Percentiles rank a stretch among this genome's conserved stretches.
Conservation (phyloP, 371 early-diverging fungal genomes). For the Saksenaea oblongispora region DNA sequence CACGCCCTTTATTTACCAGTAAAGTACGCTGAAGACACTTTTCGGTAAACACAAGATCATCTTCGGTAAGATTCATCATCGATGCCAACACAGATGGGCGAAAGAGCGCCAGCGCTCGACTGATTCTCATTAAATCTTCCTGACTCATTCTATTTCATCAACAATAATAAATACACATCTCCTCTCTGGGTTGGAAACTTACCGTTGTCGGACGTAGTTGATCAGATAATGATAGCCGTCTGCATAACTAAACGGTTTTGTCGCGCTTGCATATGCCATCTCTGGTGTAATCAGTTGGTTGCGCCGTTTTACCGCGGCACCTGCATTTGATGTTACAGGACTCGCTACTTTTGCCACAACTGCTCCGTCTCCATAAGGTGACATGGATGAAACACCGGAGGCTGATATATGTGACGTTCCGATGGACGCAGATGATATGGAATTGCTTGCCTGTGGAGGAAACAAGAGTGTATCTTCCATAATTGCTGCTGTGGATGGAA, state of each 20-base stretch:
- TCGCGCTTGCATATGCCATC: conserved; percentile 54
- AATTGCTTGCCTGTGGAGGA: conserved; percentile 9
- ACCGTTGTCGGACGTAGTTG: conserved; percentile 73
- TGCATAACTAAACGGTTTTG: conserved; percentile 79
- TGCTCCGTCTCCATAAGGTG: conserved; percentile 45
- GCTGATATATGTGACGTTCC: conserved; percentile 33
- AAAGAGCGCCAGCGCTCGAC: conserved; percentile 86
- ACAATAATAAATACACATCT: background rate
- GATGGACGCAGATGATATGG: conserved; percentile 33
- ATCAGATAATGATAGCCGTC: conserved; percentile 87
- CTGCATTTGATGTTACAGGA: conserved; percentile 26
- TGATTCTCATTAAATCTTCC: conserved; percentile 85
- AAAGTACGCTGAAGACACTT: conserved; percentile 89
- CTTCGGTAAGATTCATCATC: conserved; percentile 88
- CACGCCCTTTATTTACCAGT: conserved; percentile 42
- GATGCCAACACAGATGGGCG: conserved; percentile 90
- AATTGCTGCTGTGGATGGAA: background rate
- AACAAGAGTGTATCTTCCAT: conserved; percentile 1
- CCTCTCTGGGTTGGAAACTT: conserved; percentile 8
- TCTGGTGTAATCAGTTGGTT: conserved; percentile 45
- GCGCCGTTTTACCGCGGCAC: conserved; percentile 26
- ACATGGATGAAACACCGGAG: conserved; percentile 39
- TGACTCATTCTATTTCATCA: conserved; percentile 72
- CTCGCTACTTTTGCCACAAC: conserved; percentile 47
- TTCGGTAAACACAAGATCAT: conserved; percentile 92